Base-by-base conservation (phyloP, 2,329 filamentous ascomycete genomes). In the Dryadomyces quercus-mongolicae region DNA sequence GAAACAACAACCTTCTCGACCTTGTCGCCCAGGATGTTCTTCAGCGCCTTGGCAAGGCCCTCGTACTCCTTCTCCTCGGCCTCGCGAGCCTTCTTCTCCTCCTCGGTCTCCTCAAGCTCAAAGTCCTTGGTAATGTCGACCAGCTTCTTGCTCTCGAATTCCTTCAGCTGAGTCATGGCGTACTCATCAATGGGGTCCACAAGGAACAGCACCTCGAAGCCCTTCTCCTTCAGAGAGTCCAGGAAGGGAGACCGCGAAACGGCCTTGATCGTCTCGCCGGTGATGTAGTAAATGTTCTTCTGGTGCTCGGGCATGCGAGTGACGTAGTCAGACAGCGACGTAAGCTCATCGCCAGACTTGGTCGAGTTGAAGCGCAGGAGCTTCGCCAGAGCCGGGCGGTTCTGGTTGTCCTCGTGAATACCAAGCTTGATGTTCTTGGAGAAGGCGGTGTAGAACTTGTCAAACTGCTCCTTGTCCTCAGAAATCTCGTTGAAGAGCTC, bases 201-300 rank as follows among this genome's bases (percentile, higher is more conserved):
- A 62, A 98, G 85, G 90, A 95, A 97, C 65, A 98, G 86, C 69
- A 98, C 93, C 79, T 98, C 93, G 70, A 98, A 98, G 78, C 87
- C 85, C 90, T 98, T 98, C 72, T 90, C 87, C 84, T 94, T 95
- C 74, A 98, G 89, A 55, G 91, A 84, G 71, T 98, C 93, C 62
- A 98, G 84, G 92, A 98, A 98, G 67, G 93, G 93, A 64, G 93
- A 98, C 82, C 95, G 94, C 74, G 85, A 77, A 63, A 98, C 93
- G 63, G 93, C 93, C 84, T 96, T 96, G 78, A 95, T 85, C 56
- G 92, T 95, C 85, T 98, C 93, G 77, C 93, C 93, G 61, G 93
- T 98, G 82, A 98, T 98, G 88, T 97, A 98, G 86, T 98, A 98
- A 76, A 98, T 90, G 78, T 98, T 91, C 86, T 97, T 96, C 85